phyloP scores from a whole-genome alignment of 2,329 filamentous ascomycete species.

The Ambrosiella xylebori region DNA sequence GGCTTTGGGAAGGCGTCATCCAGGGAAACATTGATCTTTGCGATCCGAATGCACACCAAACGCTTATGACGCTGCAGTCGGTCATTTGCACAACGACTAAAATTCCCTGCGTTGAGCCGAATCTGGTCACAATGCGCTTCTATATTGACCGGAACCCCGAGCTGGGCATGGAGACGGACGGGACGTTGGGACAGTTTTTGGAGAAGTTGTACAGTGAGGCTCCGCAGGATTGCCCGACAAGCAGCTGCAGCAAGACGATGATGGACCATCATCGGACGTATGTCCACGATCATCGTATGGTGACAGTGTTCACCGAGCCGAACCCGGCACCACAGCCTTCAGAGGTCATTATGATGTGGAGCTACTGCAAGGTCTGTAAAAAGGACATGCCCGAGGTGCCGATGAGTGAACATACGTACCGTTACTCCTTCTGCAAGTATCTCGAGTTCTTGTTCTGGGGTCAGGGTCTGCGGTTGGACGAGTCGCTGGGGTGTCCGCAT shows the following conservation, averaged over 20 bases:
- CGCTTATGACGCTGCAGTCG: constrained; percentile 86
- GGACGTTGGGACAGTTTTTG: constrained; percentile 85
- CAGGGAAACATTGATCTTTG: constrained; percentile 78
- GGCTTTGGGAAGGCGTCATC: constrained; percentile 92
- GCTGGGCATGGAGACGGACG: constrained; percentile 60
- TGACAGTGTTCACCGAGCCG: constrained; percentile 72
- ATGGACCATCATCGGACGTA: constrained; percentile 89
- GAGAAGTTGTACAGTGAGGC: constrained; percentile 71
- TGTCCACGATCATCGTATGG: constrained; percentile 85
- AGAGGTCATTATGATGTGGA: constrained; percentile 86
- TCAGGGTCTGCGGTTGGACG: constrained; percentile 56
- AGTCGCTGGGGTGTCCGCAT: constrained; percentile 60
- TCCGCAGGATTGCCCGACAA: constrained; percentile 60
- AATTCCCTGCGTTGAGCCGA: constrained; percentile 80
- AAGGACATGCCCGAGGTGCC: constrained; percentile 76
- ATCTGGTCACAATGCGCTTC: constrained; percentile 76
- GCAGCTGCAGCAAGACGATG: constrained; percentile 78
- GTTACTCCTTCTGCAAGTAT: constrained; percentile 97
- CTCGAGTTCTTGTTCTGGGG: constrained; percentile 97
- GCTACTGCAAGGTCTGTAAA: constrained; percentile 78
- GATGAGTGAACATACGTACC: constrained; percentile 92
- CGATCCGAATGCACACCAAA: constrained; percentile 89
- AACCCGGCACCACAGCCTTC: constrained; percentile 27
- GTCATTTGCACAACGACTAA: constrained; percentile 87
- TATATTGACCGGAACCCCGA: constrained; percentile 82